Evolutionary conservation across 257 asterid genomes (phyloP).

Genomic region (Catharanthus roseus): DNA sequence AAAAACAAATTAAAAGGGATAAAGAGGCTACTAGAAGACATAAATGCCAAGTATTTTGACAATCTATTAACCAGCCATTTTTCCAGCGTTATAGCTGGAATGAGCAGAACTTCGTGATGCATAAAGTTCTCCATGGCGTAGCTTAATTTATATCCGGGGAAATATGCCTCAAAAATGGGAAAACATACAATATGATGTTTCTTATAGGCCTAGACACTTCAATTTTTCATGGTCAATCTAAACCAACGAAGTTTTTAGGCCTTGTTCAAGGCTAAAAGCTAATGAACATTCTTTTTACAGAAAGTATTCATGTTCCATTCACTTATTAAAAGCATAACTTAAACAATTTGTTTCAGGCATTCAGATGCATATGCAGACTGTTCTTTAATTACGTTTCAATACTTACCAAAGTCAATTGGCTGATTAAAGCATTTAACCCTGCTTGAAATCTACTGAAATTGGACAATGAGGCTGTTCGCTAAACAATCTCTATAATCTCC

Average conservation of each 20-base stretch:
- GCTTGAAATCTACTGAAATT: not conserved
- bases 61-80: not conserved
- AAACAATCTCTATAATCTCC: conserved; percentile 6
- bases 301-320: conserved; percentile 4
- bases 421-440: conserved; percentile 2
- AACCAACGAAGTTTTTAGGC: not conserved
- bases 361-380: not conserved
- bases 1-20: not conserved
- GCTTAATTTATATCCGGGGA: not conserved
- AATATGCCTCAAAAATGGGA: conserved; percentile 7
- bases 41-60: conserved; percentile 2
- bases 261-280: conserved; percentile 3
- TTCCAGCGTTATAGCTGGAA: not conserved
- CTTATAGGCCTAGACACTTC: not conserved
- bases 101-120: conserved; percentile 2
- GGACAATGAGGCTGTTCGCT: not conserved
- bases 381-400: not conserved
- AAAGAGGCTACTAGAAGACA: conserved; percentile 6
- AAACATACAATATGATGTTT: not conserved
- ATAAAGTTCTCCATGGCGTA: conserved; percentile 1
- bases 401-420: conserved; percentile 4
- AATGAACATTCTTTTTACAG: not conserved
- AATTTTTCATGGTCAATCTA: conserved; percentile 1
- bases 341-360: not conserved
- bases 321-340: not conserved